Evolutionary conservation across 306 rosid genomes (phyloP), one percentile per base, ranked within the genome.

Genomic region (Casuarina glauca): DNA sequence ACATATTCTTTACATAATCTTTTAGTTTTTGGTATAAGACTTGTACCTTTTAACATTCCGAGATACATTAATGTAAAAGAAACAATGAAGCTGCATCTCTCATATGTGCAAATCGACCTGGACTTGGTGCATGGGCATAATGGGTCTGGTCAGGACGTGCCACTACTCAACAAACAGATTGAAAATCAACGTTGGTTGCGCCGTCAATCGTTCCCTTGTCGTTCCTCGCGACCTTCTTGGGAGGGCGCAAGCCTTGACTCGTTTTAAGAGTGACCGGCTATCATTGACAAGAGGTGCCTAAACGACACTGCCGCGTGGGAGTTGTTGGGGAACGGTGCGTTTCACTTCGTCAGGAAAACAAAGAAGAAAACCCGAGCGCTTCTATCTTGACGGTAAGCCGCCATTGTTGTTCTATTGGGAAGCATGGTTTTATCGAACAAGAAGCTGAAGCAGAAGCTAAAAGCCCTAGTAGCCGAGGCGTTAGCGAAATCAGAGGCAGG

Each of bases 341-440:
- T 64, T 39, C 48, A 66, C 70, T 66, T 0, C 19, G 35, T 36
- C 2, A 1, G 43, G 44, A 11, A 5, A 35, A 36, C 69, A 36
- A 13, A 36, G 69, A 13, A 62, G 12, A 48, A 48, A 58, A 9
- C 5, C 64, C 64, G 38, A 26, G 9, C 9, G 1, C 10, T 4
- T 4, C 38, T 58, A 19, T 51, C 51, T 8, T 53, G 12, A 57
- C 35, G 8, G 4, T n/a, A 3, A 66, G 70, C 71, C 50, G 71
- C 71, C 71, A 66, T 66, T 66, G 50, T 16, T 66, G 71, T 66
- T 17, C 32, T 66, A 0, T 46, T 20, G 74, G 20, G 10, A 72
- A 50, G 48, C 51, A 95, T 95, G 98, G 98, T 95, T 84, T 83
- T 95, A n/a, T 95, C 97, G 3, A 95, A 95, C 84, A 88, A 84